A percentile compares a stretch with the other conserved stretches of the same genome.
Conservation (phyloP, 2,329 filamentous ascomycete genomes). For the Pseudogymnoascus pannorum region DNA sequence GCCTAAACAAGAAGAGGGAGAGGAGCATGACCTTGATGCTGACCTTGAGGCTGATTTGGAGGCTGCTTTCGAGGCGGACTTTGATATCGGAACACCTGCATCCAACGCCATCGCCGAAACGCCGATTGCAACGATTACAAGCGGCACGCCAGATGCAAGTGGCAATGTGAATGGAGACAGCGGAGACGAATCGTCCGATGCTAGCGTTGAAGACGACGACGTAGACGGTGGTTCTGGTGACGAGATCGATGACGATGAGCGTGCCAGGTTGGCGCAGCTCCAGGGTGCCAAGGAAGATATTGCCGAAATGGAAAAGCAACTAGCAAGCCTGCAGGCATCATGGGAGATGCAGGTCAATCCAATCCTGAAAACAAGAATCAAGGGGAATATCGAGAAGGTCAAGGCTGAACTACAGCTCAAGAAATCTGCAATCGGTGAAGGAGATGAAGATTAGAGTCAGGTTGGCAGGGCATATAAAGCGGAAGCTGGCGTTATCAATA, state of each 20-base stretch:
- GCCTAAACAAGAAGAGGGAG: conserved; percentile 25
- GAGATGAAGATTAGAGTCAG: conserved; percentile 23
- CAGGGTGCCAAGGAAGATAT: conserved; percentile 46
- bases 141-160: conserved; percentile 18
- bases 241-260: conserved; percentile 45
- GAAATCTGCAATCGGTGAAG: conserved; percentile 34
- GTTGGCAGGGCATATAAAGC: not conserved
- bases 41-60: conserved; percentile 28
- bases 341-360: conserved; percentile 38
- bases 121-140: conserved; percentile 19
- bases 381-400: conserved; percentile 41
- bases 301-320: conserved; percentile 44
- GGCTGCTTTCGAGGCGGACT: conserved; percentile 30
- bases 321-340: conserved; percentile 36
- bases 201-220: conserved; percentile 34
- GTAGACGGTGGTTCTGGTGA: conserved; percentile 36
- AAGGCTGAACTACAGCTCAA: conserved; percentile 48
- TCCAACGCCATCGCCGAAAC: conserved; percentile 22
- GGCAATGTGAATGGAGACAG: conserved; percentile 26
- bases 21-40: conserved; percentile 11
- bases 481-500: conserved; percentile 2
- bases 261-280: conserved; percentile 38
- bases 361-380: conserved; percentile 42
- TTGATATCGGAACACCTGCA: conserved; percentile 30
- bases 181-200: conserved; percentile 37